A percentile compares a stretch with the other conserved stretches of the same genome.
phyloP scores from a whole-genome alignment of 495 filamentous ascomycete genomes.

The Venustampulla echinocandica region DNA sequence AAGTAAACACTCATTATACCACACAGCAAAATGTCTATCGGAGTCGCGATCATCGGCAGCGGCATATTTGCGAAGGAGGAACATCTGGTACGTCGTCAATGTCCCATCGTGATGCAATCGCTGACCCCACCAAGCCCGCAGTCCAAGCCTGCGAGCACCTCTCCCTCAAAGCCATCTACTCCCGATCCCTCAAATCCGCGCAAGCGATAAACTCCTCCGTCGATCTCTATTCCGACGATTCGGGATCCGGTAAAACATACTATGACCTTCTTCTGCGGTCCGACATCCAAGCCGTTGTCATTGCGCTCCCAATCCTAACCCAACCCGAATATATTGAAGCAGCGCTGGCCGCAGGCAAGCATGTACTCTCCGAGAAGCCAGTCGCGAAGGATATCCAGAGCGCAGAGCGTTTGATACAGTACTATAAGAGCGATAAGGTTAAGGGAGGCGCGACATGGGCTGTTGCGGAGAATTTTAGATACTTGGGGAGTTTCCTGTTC shows the following conservation, averaged over 20 bases:
- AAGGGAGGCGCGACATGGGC: slow-evolving; percentile 41
- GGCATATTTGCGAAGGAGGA: slow-evolving; percentile 42
- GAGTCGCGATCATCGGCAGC: slow-evolving; percentile 60
- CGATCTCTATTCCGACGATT: slow-evolving; percentile 55
- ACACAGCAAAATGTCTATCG: slow-evolving; percentile 39
- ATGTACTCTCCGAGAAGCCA: slow-evolving; percentile 79
- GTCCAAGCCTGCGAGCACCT: slow-evolving; percentile 35
- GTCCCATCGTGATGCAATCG: not conserved
- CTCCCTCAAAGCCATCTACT: slow-evolving; percentile 53
- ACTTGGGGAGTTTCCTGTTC: slow-evolving; percentile 46
- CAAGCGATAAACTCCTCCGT: slow-evolving; percentile 29
- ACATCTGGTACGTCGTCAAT: slow-evolving; percentile 30
- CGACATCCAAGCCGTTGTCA: slow-evolving; percentile 62
- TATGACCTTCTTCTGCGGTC: slow-evolving; percentile 51
- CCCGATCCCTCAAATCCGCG: slow-evolving; percentile 39
- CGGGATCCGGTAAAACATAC: slow-evolving; percentile 43
- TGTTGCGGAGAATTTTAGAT: slow-evolving; percentile 74
- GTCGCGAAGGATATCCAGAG: slow-evolving; percentile 58
- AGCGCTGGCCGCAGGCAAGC: slow-evolving; percentile 62
- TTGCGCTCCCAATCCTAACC: slow-evolving; percentile 55
- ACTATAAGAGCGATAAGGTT: slow-evolving; percentile 45
- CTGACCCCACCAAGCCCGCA: slow-evolving; percentile 34
- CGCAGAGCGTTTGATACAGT: slow-evolving; percentile 52
- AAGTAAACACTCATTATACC: too few relatives aligned
- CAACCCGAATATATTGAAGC: slow-evolving; percentile 51